Evolutionary conservation across 129 eudicot species (phyloP), one percentile per base, ranked within the genome.

Genomic region (Calendula officinalis): DNA sequence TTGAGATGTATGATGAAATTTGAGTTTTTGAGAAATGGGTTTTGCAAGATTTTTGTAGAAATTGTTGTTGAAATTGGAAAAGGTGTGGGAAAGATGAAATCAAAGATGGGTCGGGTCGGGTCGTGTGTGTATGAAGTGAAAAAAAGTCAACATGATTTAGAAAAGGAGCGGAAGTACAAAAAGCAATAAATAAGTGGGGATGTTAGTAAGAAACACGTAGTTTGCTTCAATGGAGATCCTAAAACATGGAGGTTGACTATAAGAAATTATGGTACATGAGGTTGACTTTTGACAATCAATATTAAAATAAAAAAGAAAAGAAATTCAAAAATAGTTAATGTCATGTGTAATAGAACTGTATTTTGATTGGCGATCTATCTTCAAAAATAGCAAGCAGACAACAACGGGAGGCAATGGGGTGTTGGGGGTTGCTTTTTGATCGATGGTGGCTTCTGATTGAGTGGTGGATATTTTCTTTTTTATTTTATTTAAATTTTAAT

Each of bases 131-230:
- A 68, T 76, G 73, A 37, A 75, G 36, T 54, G 62, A 56, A 76
- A 11, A 48, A 80, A 79, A 58, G 64, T 71, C 76, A 71, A 71
- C 33, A 39, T 64, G 8, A 60, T 62, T 56, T 75, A 68, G 55
- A 46, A 79, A 61, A 70, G 33, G 61, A 38, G 58, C 32, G 10
- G 57, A 68, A 56, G 82, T 70, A 84, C 78, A 78, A 67, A 38
- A 61, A 64, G 77, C 66, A 80, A 74, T 81, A 71, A 79, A 78
- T 78, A 78, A 75, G 62, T 41, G 63, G 75, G 83, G 73, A 67
- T 55, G 64, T 63, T 32, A 73, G 73, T 70, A 45, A 71, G 81
- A 60, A 59, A 68, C 73, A 78, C 75, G 65, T 72, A 83, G 73
- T 56, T 56, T 74, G 78, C 73, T 74, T 74, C 78, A 65, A 45